Evolutionary conservation across 129 eudicot genomes (phyloP).

Genomic region (Calendula officinalis): DNA sequence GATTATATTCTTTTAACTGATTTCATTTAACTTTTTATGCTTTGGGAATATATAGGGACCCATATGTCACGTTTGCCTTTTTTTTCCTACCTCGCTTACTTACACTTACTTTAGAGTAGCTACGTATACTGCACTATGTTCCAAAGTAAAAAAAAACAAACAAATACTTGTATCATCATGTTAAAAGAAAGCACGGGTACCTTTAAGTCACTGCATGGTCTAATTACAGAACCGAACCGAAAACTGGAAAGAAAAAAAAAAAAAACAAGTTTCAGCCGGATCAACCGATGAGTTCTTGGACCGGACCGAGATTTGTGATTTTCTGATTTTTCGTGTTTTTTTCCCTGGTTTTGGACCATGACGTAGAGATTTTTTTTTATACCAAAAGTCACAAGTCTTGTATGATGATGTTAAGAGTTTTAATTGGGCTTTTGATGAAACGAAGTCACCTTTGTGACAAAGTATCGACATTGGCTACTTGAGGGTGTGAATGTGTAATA

Average conservation of each 20-base stretch:
- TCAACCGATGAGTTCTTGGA: too few species aligned
- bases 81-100: slow-evolving; percentile 6
- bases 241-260: too few species aligned
- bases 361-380: slow-evolving; percentile 50
- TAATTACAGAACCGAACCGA: too few species aligned
- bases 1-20: slow-evolving; percentile 37
- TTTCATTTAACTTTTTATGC: slow-evolving; percentile 36
- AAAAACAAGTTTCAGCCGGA: too few species aligned
- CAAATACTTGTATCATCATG: too few species aligned
- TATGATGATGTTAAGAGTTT: slow-evolving; percentile 41
- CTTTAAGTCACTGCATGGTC: too few species aligned
- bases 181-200: too few species aligned
- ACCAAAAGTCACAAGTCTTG: slow-evolving; percentile 38
- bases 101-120: slow-evolving; percentile 25
- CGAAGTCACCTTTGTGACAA: slow-evolving; percentile 20
- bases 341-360: slow-evolving; percentile 55
- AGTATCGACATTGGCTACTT: background rate
- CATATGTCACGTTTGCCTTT: slow-evolving; percentile 34
- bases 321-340: too few species aligned
- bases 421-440: slow-evolving; percentile 18
- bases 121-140: slow-evolving; percentile 27
- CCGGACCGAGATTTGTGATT: too few species aligned
- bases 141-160: slow-evolving; percentile 11
- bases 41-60: slow-evolving; percentile 49
- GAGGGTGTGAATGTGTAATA: background rate